Evolutionary conservation across 768 basidiomycete genomes (phyloP), one percentile per base, ranked within the genome.

Genomic region (Wakefieldia striispora): DNA sequence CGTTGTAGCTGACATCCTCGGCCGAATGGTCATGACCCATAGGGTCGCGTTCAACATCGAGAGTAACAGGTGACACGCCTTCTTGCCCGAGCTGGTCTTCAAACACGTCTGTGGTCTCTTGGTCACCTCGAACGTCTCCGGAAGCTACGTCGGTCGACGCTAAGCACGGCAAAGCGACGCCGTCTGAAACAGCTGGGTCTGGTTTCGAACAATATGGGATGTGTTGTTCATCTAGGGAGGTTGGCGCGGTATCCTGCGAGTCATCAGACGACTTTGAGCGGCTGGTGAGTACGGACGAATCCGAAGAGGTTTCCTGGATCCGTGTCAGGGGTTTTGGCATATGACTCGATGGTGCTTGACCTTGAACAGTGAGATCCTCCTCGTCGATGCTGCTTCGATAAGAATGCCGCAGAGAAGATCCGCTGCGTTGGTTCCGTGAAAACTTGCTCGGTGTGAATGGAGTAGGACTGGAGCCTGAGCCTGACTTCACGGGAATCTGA

Each of bases 1-100:
- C 77, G 65, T 95, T 97, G 74, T 92, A 94, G 4, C 87, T 82
- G 42, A 95, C 88, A 61, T 99, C 95, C 31, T 87, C 82, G 5
- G 82, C 70, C 12, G 83, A 76, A 66, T 94, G 90, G 58, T 97
- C 93, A 64, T 89, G 82, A n/a, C 80, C 52, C 45, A 77, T 64
- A 20, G 72, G 65, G 35, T 75, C 74, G 21, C 72, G 68, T 43
- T 68, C 64, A 21, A 66, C 55, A 43, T 63, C 66, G 17, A 65
- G 56, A 14, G 83, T 80, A 6, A 77, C 72, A 29, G 71, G 57
- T 3, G 81, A 80, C 6, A 81, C 61, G 20, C 80, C 75, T 43
- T 79, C 82, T 58, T 78, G 68, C 46, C 75, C 66, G 23, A 82
- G 69, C 63, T 81, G 82, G 53, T 81, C 81, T 60, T 80, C 83